Evolutionary conservation across 177 flowering plant species (phyloP), one percentile per base, ranked within the genome.

Genomic region (Vitis hybrid): DNA sequence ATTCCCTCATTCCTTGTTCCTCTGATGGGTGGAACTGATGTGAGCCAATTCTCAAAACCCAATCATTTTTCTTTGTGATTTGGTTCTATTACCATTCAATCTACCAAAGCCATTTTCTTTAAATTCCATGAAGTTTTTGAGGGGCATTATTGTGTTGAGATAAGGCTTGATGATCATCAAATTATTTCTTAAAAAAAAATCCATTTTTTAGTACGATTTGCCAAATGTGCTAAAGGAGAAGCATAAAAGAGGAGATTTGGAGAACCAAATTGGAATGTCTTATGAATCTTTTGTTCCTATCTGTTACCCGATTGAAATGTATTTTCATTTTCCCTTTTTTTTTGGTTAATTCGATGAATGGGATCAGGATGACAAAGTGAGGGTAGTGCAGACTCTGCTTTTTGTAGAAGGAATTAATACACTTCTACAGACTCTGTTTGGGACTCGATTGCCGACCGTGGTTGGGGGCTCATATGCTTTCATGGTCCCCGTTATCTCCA

Each of bases 391-490:
- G 80, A 94, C 98, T 7, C 74, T 94, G 80, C 83, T 96, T 1
- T 96, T 96, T 79, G 90, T 96, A 72, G 84, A 83, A 79, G 99
- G 98, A 27, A 82, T 96, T 51, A 96, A 94, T 66, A 96, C 99
- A 21, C 81, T 93, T 48, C 78, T 96, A 13, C 98, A 96, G 76
- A 96, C 99, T 2, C 78, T 96, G 20, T 94, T 96, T 67, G 99
- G 99, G 18, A 96, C 99, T 9, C 75, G 99, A 48, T 82, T 96
- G 68, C 99, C 99, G 1, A 90, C 98, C 17, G 97, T 96, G 35
- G 81, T 96, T 15, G 99, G 99, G 71, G 98, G 96, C 15, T 94
- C 98, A 14, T 85, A 89, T 79, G 99, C 99, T 0, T 96, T 86
- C 79, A 86, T 94, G 88, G 94, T 96, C 11, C 99, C 99, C 4